These are phyloP conservation scores for Mycena galopus DNA, from an alignment of 768 basidiomycete species.

Conservation along the genomic window DNA sequence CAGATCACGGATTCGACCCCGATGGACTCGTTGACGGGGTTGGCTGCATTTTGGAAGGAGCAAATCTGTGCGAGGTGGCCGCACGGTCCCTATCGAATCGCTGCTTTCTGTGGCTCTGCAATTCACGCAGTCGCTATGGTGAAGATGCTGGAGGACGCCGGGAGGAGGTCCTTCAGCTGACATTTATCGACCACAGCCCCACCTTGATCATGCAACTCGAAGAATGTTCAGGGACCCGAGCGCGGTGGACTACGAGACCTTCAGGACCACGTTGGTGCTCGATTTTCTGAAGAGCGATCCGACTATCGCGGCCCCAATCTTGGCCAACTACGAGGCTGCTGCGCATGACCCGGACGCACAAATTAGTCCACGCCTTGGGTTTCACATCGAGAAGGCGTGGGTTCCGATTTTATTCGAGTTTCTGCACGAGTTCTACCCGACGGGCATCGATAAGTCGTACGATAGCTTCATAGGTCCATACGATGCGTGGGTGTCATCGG, in stretches of 20 bases:
- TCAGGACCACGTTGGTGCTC: slow-evolving; percentile 14
- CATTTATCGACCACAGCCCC: slow-evolving; percentile 29
- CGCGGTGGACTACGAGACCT: slow-evolving; percentile 20
- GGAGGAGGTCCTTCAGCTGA: slow-evolving; percentile 31
- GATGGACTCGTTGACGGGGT: slow-evolving; percentile 8
- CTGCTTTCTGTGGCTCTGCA: slow-evolving; percentile 22
- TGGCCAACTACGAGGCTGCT: slow-evolving; percentile 31
- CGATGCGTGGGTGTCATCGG: slow-evolving; percentile 19
- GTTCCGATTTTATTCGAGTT: slow-evolving; percentile 23
- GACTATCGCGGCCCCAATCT: slow-evolving; percentile 6
- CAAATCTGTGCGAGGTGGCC: slow-evolving; percentile 25
- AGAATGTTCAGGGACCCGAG: slow-evolving; percentile 12
- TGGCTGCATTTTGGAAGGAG: slow-evolving; percentile 28
- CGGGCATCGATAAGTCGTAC: slow-evolving; percentile 8
- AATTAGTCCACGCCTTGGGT: slow-evolving; percentile 7
- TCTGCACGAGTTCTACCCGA: slow-evolving; percentile 21
- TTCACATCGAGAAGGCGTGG: slow-evolving; percentile 14
- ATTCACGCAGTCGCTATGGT: slow-evolving; percentile 21
- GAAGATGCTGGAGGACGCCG: slow-evolving; percentile 31
- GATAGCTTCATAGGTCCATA: slow-evolving; percentile 11
- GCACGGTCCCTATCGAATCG: slow-evolving; percentile 34
- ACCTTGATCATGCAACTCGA: slow-evolving; percentile 4
- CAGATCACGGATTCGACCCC: slow-evolving; percentile 34
- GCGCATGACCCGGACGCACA: slow-evolving; percentile 7
- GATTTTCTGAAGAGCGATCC: slow-evolving; percentile 26